Percentiles rank a stretch among this genome's conserved stretches.
Evolutionary conservation across 805 yeast genomes (phyloP).

Genomic region (Lipomyces sp.): DNA sequence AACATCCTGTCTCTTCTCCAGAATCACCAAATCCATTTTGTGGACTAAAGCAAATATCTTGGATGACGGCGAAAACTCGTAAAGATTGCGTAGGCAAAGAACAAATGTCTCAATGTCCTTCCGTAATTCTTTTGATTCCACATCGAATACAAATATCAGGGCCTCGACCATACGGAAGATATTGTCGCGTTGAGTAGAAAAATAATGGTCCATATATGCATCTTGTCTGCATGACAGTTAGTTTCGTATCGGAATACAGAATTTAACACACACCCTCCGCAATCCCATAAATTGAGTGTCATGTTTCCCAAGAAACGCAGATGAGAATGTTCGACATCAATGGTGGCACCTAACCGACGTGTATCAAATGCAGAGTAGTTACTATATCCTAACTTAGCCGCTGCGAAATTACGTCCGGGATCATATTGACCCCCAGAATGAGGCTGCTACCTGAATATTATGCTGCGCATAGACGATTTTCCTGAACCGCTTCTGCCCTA

Average conservation of each 20-base stretch:
- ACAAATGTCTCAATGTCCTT: slow-evolving; percentile 93
- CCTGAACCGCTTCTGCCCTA: slow-evolving; percentile 85
- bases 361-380: slow-evolving; percentile 98
- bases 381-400: slow-evolving; percentile 43
- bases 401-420: too few relatives aligned
- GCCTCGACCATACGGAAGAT: slow-evolving; percentile 96
- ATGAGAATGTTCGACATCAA: slow-evolving; percentile 98
- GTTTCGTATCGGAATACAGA: neutral
- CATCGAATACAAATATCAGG: slow-evolving; percentile 93
- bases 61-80: slow-evolving; percentile 85
- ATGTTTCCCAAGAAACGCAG: slow-evolving; percentile 89
- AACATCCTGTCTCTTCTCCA: slow-evolving; percentile 54
- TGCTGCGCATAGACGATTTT: slow-evolving; percentile 95
- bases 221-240: slow-evolving; percentile 63
- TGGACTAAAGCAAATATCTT: slow-evolving; percentile 89
- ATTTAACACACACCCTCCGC: slow-evolving; percentile 66
- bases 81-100: slow-evolving; percentile 78
- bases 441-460: slow-evolving; percentile 63
- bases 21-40: slow-evolving; percentile 86
- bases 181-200: slow-evolving; percentile 85
- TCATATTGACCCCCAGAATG: neutral
- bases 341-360: slow-evolving; percentile 92
- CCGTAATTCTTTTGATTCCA: slow-evolving; percentile 85
- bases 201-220: slow-evolving; percentile 92
- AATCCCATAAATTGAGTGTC: slow-evolving; percentile 96